Evolutionary conservation across 306 rosid species (phyloP), one percentile per base, ranked within the genome.

Genomic region (Fragaria ananassa): DNA sequence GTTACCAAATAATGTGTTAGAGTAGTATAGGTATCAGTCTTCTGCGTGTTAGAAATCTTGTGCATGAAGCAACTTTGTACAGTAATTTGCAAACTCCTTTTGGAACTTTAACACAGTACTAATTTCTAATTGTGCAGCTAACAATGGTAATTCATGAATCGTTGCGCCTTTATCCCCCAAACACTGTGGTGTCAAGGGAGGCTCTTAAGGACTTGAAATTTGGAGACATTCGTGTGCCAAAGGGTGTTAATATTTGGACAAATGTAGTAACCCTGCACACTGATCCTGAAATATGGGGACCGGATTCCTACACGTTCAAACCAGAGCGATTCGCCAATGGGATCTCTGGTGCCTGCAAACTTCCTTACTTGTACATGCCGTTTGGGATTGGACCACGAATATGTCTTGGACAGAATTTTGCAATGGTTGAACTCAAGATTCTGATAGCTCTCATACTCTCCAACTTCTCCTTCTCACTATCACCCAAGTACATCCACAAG

Each of bases 61-160:
- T 18, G 23, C 19, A 51, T 19, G 23, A 51, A 51, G 23, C 21
- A 18, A 54, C 29, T 54, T 1, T 54, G 60, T n/a, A 54, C 29
- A 54, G 61, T 54, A 8, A n/a, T n/a, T 54, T 51, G 57, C 8
- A 3, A 8, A 8, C 61, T 21, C 60, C 7, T 54, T 54, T 21
- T 56, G 12, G 29, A 56, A 14, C 62, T 21, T 10, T 56, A 21
- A 21, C 62, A n/a, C n/a, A 41, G 44, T 41, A 19, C 31, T 10
- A 21, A 56, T 19, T 31, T 31, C n/a, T 31, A 44, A 15, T 21
- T 67, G 62, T 79, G 58, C 62, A 79, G 79, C 57, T 74, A 46
- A 68, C 73, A 17, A 80, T 80, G 83, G 83, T 80, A 37, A 80
- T 80, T 45, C 79, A 74, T n/a, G 83, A 80, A 58, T 39, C 83